phyloP scores from a whole-genome alignment of 257 asterid genomes.

The Ajuga chamaepitys region DNA sequence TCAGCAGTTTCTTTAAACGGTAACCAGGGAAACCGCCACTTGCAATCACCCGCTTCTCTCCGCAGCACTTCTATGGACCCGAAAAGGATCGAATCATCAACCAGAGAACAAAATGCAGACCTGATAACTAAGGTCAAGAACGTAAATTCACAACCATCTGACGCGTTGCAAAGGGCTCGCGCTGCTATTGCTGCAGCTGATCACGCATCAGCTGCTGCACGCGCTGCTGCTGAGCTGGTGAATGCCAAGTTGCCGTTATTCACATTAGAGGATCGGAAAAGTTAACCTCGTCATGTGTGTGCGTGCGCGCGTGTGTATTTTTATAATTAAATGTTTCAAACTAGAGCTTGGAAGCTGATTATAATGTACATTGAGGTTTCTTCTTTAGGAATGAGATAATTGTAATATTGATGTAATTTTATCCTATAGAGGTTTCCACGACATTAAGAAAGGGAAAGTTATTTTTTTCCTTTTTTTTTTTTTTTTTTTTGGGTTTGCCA shows the following conservation, averaged over 20 bases:
- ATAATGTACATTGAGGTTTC: no score
- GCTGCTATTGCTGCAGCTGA: constrained; percentile 85
- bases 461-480: no score
- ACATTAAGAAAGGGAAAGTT: no score
- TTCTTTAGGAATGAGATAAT: not conserved
- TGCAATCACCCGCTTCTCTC: constrained; percentile 26
- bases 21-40: constrained; percentile 9
- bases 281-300: not conserved
- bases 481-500: no score
- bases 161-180: constrained; percentile 61
- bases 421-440: no score
- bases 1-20: constrained; percentile 23
- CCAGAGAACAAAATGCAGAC: constrained; percentile 14
- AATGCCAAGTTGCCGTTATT: constrained; percentile 28
- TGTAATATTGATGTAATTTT: not conserved
- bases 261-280: constrained; percentile 30
- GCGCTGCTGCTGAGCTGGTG: constrained; percentile 73
- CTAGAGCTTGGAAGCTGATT: no score
- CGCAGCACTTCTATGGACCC: constrained; percentile 20
- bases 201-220: constrained; percentile 93
- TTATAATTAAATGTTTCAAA: no score
- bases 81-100: constrained; percentile 16
- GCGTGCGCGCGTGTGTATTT: no score
- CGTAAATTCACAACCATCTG: constrained; percentile 33
- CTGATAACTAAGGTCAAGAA: constrained; percentile 20